Base-by-base conservation (phyloP, 1,284 basidiomycete genomes). In the Mycosarcoma maydis region DNA sequence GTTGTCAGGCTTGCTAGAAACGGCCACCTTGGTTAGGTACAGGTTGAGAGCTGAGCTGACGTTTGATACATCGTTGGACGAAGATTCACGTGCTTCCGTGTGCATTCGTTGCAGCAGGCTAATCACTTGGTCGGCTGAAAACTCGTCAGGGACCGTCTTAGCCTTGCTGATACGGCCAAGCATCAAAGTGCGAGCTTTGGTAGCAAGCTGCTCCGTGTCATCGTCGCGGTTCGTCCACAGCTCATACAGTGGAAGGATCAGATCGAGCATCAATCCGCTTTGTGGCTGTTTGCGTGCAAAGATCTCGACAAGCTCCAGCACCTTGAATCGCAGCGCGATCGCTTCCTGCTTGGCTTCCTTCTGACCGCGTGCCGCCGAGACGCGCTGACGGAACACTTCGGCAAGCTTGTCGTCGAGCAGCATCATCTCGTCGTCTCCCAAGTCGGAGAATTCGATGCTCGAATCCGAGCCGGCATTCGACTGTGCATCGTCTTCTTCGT, bases 371-470 rank as follows among this genome's bases (percentile, higher is more conserved):
- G 86, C 88, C 58, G 87, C 87, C n/a, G 59, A 49, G 11, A 86
- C 83, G 54, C 88, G 88, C 41, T 84, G 80, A 67, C 87, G 87
- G 87, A 98, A 97, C 33, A 94, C 90, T 56, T 90, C 88, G 6
- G 92, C 92, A 6, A 98, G 87, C 78, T 96, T 92, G 62, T 92
- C 91, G 79, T 98, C 95, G 38, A 98, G 87, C 43, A 90, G 90
- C 86, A 97, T 89, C 95, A 98, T 98, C 84, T 97, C 92, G 40
- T 98, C 94, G 78, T 98, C 95, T 30, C 74, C 75, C 23, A 80
- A 27, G 14, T 72, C 73, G 4, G 75, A 71, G 32, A 73, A 66
- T 17, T 66, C 61, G 40, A 67, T 55, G 29, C 55, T 65, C 24
- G 71, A 65, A 3, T 64, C 65, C 4, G 66, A 69, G 4, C 55